phyloP scores from a whole-genome alignment of 805 yeast species.

The Debaryomyces tyrocola region DNA sequence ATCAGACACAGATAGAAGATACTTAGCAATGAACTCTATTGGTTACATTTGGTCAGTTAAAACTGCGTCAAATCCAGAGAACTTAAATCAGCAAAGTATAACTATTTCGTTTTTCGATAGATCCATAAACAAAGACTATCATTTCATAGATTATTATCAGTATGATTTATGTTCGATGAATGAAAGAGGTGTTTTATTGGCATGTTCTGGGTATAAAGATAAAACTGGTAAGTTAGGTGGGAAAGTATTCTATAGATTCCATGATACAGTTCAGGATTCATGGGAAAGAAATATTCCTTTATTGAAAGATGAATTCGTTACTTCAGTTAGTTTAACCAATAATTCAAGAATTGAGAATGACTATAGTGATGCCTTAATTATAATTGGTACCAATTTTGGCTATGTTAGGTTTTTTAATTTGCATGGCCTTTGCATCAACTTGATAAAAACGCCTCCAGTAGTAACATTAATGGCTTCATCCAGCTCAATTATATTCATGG shows the following conservation, averaged over 20 bases:
- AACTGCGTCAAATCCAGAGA: conserved; percentile 13
- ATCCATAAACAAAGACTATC: conserved; percentile 73
- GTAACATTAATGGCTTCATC: conserved; percentile 68
- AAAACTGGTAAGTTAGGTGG: conserved; percentile 28
- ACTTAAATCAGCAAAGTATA: conserved; percentile 52
- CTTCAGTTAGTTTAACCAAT: conserved; percentile 61
- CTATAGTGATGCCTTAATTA: conserved; percentile 39
- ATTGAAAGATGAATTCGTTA: conserved; percentile 56
- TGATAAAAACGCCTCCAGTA: conserved; percentile 72
- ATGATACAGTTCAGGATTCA: conserved; percentile 56
- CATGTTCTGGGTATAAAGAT: conserved; percentile 28
- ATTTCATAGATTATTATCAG: conserved; percentile 72
- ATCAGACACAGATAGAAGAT: conserved; percentile 56
- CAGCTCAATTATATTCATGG: conserved; percentile 50
- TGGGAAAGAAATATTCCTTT: conserved; percentile 72
- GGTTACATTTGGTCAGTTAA: conserved; percentile 84
- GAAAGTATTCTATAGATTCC: conserved; percentile 65
- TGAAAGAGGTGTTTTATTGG: conserved; percentile 65
- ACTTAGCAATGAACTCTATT: conserved; percentile 72
- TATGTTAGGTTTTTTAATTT: conserved; percentile 68
- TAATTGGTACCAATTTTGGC: conserved; percentile 76
- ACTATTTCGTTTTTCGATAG: conserved; percentile 87
- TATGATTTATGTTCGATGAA: conserved; percentile 78
- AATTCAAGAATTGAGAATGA: conserved; percentile 11
- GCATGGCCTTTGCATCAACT: conserved; percentile 68